Base-by-base conservation (phyloP, 2,329 filamentous ascomycete species). In the Microdochium paspali region DNA sequence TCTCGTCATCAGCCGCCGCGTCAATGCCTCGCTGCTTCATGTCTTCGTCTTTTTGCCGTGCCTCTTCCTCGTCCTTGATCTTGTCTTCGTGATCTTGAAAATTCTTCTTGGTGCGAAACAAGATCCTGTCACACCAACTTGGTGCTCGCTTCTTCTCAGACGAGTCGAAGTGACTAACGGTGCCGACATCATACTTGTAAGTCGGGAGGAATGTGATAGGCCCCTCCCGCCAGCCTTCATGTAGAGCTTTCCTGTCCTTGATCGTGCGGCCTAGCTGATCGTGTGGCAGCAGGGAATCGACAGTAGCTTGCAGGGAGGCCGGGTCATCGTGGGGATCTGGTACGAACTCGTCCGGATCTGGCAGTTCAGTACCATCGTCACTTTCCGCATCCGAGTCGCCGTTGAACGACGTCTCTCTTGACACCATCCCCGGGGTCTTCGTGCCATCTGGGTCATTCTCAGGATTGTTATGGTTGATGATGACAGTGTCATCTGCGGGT, bases 111-210 rank as follows among this genome's bases (percentile, higher is more conserved):
- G 89, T 93, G 7, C 91, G 78, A 62, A 83, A 98, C 1, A 98
- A 66, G 43, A 98, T 90, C 15, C 93, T 85, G 66, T 98, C 93
- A 62, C 93, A 98, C 91, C 93, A 98, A 61, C 90, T 95, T 2
- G 93, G 93, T 2, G 87, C 85, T 46, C 94, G 79, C 53, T 84
- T 84, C 69, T 98, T 98, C 61, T 97, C 93, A 54, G 90, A 95
- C 0, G 90, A 89, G 66, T 98, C 94, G 61, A 96, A 98, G 25
- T 90, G 77, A 2, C 87, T 87, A 26, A 95, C 80, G 25, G 86
- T 95, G n/a, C 93, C 93, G 24, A 95, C 75, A 58, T 98, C 94
- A 56, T 98, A 98, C 64, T 98, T 98, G 66, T 98, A 98, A 0
- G 93, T 94, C 2, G 93, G 93, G 15, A 97, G 64, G 59, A 98